phyloP scores from a whole-genome alignment of 805 yeast genomes.

The Nakazawaea laoshanensis region DNA sequence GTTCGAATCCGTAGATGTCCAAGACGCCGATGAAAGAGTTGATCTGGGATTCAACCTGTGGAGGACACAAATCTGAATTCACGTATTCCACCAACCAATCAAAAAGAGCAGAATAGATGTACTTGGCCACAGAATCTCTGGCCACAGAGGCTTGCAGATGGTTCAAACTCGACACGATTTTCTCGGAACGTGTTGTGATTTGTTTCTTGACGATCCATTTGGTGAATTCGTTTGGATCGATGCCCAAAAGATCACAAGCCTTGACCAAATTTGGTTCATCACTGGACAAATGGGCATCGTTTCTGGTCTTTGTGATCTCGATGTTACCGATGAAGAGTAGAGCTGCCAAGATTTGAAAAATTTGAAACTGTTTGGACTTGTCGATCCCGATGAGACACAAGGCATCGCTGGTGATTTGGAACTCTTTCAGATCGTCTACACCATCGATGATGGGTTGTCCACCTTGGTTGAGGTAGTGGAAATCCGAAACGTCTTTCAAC shows the following conservation, averaged over 20 bases:
- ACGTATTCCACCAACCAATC: slow-evolving; percentile 91
- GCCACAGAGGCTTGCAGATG: slow-evolving; percentile 84
- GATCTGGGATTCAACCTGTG: slow-evolving; percentile 50
- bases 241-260: slow-evolving; percentile 79
- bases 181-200: slow-evolving; percentile 86
- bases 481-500: slow-evolving; percentile 59
- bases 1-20: slow-evolving; percentile 97
- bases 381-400: slow-evolving; percentile 70
- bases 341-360: slow-evolving; percentile 80
- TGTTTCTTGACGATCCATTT: slow-evolving; percentile 93
- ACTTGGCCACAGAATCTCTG: slow-evolving; percentile 95
- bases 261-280: slow-evolving; percentile 81
- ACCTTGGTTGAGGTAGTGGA: slow-evolving; percentile 83
- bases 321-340: slow-evolving; percentile 90
- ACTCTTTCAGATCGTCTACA: slow-evolving; percentile 79
- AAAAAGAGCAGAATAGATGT: slow-evolving; percentile 82
- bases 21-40: slow-evolving; percentile 86
- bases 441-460: slow-evolving; percentile 63
- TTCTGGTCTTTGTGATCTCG: slow-evolving; percentile 75
- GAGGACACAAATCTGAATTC: slow-evolving; percentile 74
- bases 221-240: slow-evolving; percentile 64
- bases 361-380: slow-evolving; percentile 46
- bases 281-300: slow-evolving; percentile 69
- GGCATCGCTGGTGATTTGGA: slow-evolving; percentile 67
- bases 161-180: slow-evolving; percentile 75